Evolutionary conservation across 1,284 basidiomycete species (phyloP).

Genomic region (Ustilago esculenta): DNA sequence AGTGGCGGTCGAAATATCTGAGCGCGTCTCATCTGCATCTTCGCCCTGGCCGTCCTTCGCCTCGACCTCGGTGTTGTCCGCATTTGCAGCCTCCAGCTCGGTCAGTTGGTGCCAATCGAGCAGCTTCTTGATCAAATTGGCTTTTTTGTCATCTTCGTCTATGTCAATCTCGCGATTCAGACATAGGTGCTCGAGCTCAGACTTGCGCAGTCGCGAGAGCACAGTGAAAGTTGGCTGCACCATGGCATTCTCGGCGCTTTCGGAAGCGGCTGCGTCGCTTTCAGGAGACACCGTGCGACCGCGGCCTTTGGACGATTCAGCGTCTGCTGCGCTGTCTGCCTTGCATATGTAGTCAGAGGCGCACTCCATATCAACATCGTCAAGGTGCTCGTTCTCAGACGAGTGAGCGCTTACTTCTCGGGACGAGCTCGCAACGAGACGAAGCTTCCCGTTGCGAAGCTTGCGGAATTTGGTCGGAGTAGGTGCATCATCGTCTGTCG

Average conservation of each 20-base stretch:
- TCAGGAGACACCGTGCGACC: constrained; percentile 16
- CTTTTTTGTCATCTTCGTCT: constrained; percentile 48
- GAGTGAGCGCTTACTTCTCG: neutral
- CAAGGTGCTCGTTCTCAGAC: neutral
- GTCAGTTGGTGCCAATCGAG: constrained; percentile 32
- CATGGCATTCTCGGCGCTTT: constrained; percentile 34
- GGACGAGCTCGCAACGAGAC: constrained; percentile 23
- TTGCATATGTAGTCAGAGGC: constrained; percentile 3
- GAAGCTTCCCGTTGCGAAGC: constrained; percentile 57
- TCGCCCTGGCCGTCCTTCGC: neutral
- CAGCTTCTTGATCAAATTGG: constrained; percentile 45
- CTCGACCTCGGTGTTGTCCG: neutral
- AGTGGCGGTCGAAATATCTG: constrained; percentile 21
- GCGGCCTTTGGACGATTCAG: neutral
- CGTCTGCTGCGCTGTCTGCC: neutral
- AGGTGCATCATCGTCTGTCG: constrained; percentile 27
- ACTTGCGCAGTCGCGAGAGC: constrained; percentile 47
- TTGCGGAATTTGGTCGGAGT: constrained; percentile 58
- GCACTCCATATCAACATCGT: constrained; percentile 45
- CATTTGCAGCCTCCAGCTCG: constrained; percentile 11
- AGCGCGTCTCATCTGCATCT: constrained; percentile 12
- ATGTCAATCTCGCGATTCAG: constrained; percentile 25
- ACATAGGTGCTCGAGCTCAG: constrained; percentile 45
- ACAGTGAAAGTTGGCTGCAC: constrained; percentile 25
- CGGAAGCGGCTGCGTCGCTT: constrained; percentile 12